Base-by-base conservation (phyloP, 768 basidiomycete species). In the Gymnopilus junonius region DNA sequence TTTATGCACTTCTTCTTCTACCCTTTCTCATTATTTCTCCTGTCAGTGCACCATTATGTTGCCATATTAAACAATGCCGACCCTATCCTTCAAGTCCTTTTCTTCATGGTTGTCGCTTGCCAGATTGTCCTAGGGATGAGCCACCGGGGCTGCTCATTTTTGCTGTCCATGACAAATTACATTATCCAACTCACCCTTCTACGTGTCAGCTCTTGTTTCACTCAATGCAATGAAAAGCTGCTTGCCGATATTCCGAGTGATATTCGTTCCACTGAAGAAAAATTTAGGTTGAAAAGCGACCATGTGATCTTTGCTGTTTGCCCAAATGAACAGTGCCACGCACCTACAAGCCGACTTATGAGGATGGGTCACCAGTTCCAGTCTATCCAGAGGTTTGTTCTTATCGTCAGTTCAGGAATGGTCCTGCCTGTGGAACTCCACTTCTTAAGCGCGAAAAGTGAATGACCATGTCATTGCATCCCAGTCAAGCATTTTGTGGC, bases 401-500 rank as follows among this genome's bases (percentile, higher is more conserved):
- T n/a, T 34, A 59, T 35, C 51, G 35, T 34, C 32, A 62, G n/a
- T 60, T 59, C 42, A 25, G 51, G 4, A 39, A 48, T 5, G 61
- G 63, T 15, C 42, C 14, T 14, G 15, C 27, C 17, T 70, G 69
- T 31, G 42, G 32, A 1, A 56, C 56, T 29, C 27, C 21, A 8
- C 43, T 70, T 10, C 42, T 64, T 31, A 31, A 51, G 4, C 35
- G 63, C 54, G 48, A 54, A 5, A 8, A 2, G 25, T 61, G 25
- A 31, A 50, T 11, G 58, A 40, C 25, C 34, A 51, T 20, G 29
- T 8, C 2, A 43, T 66, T 17, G 27, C 4, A 34, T 66, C 5
- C 68, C 68, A 1, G 65, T 72, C 51, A 72, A 70, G 43, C 58
- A 58, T 8, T 72, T 63, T 34, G 46, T 72, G 0, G 35, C 27